Percentiles rank a stretch among this genome's conserved stretches.
Evolutionary conservation across 805 yeast species (phyloP).

Genomic region (Metschnikowia continentalis): DNA sequence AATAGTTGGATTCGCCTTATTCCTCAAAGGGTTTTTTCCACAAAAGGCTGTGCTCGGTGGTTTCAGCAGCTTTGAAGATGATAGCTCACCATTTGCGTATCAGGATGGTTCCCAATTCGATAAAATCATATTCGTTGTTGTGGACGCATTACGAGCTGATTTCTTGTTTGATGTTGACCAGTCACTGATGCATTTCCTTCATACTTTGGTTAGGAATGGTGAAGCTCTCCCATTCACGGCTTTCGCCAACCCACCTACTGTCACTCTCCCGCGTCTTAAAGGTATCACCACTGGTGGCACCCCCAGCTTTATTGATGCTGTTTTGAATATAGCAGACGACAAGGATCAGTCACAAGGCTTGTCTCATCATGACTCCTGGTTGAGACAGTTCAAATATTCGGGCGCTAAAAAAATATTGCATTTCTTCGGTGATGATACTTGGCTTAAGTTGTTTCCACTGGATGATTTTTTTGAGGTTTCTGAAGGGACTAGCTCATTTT

Average conservation of each 20-base stretch:
- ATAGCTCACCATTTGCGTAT: conserved; percentile 10
- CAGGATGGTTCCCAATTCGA: conserved; percentile 47
- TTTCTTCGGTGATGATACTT: conserved; percentile 96
- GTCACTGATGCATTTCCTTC: conserved; percentile 68
- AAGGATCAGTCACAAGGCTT: conserved; percentile 68
- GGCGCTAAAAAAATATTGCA: conserved; percentile 48
- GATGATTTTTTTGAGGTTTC: conserved; percentile 47
- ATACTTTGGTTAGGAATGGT: conserved; percentile 58
- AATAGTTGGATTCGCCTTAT: conserved; percentile 50
- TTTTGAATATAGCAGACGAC: conserved; percentile 87
- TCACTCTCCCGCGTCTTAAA: conserved; percentile 88
- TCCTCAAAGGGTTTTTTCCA: conserved; percentile 86
- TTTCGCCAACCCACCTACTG: conserved; percentile 92
- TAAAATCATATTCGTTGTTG: conserved; percentile 73
- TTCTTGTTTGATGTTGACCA: conserved; percentile 59
- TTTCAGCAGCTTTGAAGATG: conserved; percentile 29
- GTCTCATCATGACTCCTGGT: conserved; percentile 81
- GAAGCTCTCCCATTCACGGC: conserved; percentile 87
- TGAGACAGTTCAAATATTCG: conserved; percentile 52
- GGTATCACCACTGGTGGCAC: conserved; percentile 94
- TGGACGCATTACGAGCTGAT: conserved; percentile 91
- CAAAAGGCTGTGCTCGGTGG: conserved; percentile 78
- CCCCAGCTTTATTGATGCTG: conserved; percentile 91
- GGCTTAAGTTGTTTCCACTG: conserved; percentile 84
- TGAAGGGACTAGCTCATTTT: conserved; percentile 92